Evolutionary conservation across 345 rosid species (phyloP).

Genomic region (Gossypium bickii): DNA sequence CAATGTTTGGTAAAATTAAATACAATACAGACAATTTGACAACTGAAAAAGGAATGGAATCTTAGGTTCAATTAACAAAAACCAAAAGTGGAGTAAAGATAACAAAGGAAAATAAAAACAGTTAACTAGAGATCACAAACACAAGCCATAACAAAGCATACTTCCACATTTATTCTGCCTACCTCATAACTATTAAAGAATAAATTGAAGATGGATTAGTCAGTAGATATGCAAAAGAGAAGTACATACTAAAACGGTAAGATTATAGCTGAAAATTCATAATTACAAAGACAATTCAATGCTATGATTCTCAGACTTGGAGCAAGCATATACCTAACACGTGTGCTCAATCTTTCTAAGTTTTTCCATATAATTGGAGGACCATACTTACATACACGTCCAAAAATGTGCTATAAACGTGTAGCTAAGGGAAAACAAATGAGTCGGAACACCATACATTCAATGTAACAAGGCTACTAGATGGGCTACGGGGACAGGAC

Average conservation of each 20-base stretch:
- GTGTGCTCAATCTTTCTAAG: background rate
- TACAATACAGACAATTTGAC: background rate
- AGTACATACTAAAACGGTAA: background rate
- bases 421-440: too few species aligned
- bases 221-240: background rate
- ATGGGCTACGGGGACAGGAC: background rate
- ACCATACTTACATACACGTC: too few species aligned
- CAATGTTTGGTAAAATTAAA: background rate
- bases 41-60: background rate
- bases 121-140: constrained; percentile 1
- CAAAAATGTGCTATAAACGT: too few species aligned
- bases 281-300: background rate
- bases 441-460: too few species aligned
- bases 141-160: background rate
- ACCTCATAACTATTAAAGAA: background rate
- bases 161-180: background rate
- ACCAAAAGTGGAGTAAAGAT: too few species aligned
- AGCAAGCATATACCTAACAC: background rate
- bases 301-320: background rate
- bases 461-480: background rate
- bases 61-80: background rate
- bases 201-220: background rate
- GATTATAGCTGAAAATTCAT: background rate
- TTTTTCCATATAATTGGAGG: too few species aligned
- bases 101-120: background rate